Base-by-base conservation (phyloP, 371 early-diverging fungal genomes). In the Conidiobolus incongruus region DNA sequence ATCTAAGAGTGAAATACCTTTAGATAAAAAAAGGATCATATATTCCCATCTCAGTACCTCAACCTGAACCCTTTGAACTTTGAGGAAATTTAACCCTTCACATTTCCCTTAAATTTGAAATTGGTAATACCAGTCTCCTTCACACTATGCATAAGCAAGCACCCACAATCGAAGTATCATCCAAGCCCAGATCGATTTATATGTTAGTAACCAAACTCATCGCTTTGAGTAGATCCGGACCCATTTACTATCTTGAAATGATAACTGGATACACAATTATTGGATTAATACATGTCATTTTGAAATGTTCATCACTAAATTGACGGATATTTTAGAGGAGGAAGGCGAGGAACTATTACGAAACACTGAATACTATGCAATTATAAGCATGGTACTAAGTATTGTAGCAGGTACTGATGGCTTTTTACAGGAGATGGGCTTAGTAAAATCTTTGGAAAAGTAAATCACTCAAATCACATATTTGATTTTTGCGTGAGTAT, bases 351-450 rank as follows among this genome's bases (percentile, higher is more conserved):
- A 38, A 24, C 10, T 22, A 8, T 24, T 38, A 24, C 20, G 20
- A 5, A 65, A 72, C 30, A 63, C 75, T 40, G 69, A 72, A 37
- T 67, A 79, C 26, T 89, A 73, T 54, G 64, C 84, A 1, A 64
- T 83, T 35, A 62, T 78, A 52, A 87, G 90, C 51, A 86, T 92
- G 50, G 55, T 69, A 2, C 48, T 79, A 16, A 40, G 63, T 26
- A 48, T 66, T 17, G 53, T 56, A 26, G 62, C 70, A 17, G 56
- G 74, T 26, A 41, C 68, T 16, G 57, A 55, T 10, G 52, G 64
- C 36, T 38, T 60, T 23, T 41, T 55, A 5, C 62, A 61, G 40
- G 53, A 48, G 6, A 44, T 54, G 36, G 40, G 53, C 4, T 65
- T 68, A 38, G 67, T 62, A 47, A 33, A 55, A 24, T 59, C 63